Base-by-base conservation (phyloP, 1,284 basidiomycete species). In the Fomitopsis pinicola region DNA sequence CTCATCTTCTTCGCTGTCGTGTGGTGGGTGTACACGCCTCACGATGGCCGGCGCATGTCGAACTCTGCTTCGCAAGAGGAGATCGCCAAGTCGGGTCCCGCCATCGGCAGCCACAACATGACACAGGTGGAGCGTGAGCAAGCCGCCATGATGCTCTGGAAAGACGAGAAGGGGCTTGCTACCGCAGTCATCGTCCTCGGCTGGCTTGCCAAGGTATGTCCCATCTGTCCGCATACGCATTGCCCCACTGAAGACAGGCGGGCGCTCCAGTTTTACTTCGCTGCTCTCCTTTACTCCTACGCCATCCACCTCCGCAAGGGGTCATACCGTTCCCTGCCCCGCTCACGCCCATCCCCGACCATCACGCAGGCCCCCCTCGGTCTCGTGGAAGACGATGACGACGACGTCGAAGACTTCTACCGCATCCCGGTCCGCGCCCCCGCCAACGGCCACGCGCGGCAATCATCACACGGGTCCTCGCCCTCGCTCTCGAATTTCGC, bases 21-120 rank as follows among this genome's bases (percentile, higher is more conserved):
- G 50, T 98, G 95, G 92, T 98, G 94, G 91, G 80, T 88, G 59
- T 91, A 90, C 75, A 91, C 88, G 1, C 90, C 94, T 0, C 97
- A 99, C 73, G 95, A 98, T 68, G 97, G 95, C 6, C 80, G 81
- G 42, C 85, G 87, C 5, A 82, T 86, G 46, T 83, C 84, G 67
- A 93, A 96, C 73, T 96, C 94, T 5, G 81, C 83, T 38, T 95
- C 95, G 7, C 95, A 97, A 73, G 79, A 92, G 71, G 89, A 88
- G 55, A 86, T 98, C 73, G 89, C 92, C 72, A 81, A 82, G 63
- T 79, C 80, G 61, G 75, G 79, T 19, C 74, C 80, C 40, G 77
- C 76, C 36, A 30, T 42, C 17, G 59, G 40, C 7, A 40, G 35
- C 30, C 78, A 81, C 48, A 80, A 79, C 22, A 81, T 91, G 73